Base-by-base conservation (phyloP, 179 eudicot genomes). In the Vitellaria paradoxa region DNA sequence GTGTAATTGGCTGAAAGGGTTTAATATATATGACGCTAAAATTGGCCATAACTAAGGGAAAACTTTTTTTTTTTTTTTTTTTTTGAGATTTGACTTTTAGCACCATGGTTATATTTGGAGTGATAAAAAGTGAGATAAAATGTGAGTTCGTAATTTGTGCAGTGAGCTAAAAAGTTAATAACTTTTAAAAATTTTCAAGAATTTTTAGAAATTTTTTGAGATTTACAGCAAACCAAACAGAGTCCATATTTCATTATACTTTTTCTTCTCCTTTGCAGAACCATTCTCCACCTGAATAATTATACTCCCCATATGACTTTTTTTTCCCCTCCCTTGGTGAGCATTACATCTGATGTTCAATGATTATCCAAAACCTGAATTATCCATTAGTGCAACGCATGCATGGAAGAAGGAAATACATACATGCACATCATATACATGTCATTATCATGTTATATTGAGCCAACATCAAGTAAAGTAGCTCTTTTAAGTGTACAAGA, bases 281-380 rank as follows among this genome's bases (percentile, higher is more conserved):
- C 45, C 75, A 20, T 77, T 81, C 72, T 30, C 71, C 65, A 47
- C 13, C 74, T 45, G 63, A 65, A 80, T 80, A 49, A 70, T 76
- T 63, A 64, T 68, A 65, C 73, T 65, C 82, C 76, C 76, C 42
- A 55, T 69, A 68, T 45, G 62, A 15, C 63, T 50, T 49, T 42
- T 37, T 21, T 15, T 55, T 7, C 3, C 45, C 45, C 45, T 42
- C 45, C 45, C 45, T 62, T 26, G 57, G 65, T 69, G 49, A 45
- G 68, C 79, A 76, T 56, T 68, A 23, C 74, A 46, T 24, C 56
- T 9, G 65, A 72, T 64, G 18, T 26, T 59, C 74, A 56, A 79
- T 68, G 64, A 56, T 75, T 80, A 75, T 75, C 65, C 64, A 68
- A 46, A 47, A 46, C 40, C 65, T 17, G 15, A 65, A 56, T 37